phyloP scores from a whole-genome alignment of 495 filamentous ascomycete genomes.

The Beverwykella pulmonaria region DNA sequence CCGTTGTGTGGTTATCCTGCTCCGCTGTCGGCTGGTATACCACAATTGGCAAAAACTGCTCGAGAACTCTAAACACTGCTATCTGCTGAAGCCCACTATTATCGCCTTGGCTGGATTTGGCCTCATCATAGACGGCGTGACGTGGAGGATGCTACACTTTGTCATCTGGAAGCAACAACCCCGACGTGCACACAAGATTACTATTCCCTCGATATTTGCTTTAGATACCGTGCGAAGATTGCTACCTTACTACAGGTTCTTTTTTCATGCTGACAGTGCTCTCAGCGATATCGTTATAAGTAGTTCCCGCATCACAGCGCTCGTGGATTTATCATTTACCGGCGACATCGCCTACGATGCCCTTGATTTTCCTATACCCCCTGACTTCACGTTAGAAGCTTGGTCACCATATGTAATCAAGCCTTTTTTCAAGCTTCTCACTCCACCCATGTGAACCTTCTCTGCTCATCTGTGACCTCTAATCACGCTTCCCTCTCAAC shows the following conservation, averaged over 20 bases:
- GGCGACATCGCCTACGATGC: slow-evolving; percentile 19
- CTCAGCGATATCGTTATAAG: slow-evolving; percentile 19
- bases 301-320: slow-evolving; percentile 11
- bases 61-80: slow-evolving; percentile 20
- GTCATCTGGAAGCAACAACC: slow-evolving; percentile 28
- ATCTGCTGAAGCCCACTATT: slow-evolving; percentile 2
- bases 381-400: background rate
- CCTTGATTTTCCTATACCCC: background rate
- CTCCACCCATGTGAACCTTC: no score
- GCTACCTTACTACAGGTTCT: background rate
- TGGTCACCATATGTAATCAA: background rate
- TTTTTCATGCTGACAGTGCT: background rate
- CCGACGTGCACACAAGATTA: slow-evolving; percentile 25
- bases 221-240: slow-evolving; percentile 27
- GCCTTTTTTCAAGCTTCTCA: background rate
- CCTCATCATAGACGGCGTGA: slow-evolving; percentile 16
- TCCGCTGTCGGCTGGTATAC: slow-evolving; percentile 14
- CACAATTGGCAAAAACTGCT: slow-evolving; percentile 23
- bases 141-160: slow-evolving; percentile 28
- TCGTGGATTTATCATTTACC: background rate
- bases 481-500: background rate
- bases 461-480: background rate
- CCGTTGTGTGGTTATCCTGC: background rate
- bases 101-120: background rate
- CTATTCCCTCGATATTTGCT: slow-evolving; percentile 23